These are phyloP conservation scores for Aspergillus conjunctus DNA, from an alignment of 495 filamentous ascomycete genomes.

Conservation along the genomic window DNA sequence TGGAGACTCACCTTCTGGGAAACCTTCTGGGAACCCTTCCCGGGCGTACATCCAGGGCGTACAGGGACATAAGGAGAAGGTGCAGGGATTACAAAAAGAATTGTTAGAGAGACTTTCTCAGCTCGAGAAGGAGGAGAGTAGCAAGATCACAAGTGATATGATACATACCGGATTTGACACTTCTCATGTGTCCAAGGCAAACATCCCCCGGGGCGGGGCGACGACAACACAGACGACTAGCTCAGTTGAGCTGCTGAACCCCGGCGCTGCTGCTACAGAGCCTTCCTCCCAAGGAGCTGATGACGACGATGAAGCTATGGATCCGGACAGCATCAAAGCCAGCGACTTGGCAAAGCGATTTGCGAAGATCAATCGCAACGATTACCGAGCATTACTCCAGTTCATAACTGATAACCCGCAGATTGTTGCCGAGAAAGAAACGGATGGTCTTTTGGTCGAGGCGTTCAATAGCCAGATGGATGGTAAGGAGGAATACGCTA, in stretches of 20 bases:
- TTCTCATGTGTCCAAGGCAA: constrained; percentile 70
- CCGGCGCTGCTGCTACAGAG: constrained; percentile 46
- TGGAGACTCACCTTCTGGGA: constrained; percentile 64
- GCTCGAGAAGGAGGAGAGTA: constrained; percentile 81
- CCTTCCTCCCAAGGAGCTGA: constrained; percentile 53
- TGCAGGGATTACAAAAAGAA: constrained; percentile 74
- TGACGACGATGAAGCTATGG: constrained; percentile 59
- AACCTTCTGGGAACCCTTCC: constrained; percentile 62
- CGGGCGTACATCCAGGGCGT: constrained; percentile 75
- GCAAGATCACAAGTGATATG: constrained; percentile 91
- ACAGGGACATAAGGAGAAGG: constrained; percentile 71
- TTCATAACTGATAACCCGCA: constrained; percentile 76
- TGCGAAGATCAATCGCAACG: constrained; percentile 70
- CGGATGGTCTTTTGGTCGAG: constrained; percentile 85
- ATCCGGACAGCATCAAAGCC: constrained; percentile 73
- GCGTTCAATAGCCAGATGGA: constrained; percentile 85
- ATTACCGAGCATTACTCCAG: constrained; percentile 70
- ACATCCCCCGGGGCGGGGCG: constrained; percentile 42
- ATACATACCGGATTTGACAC: constrained; percentile 92
- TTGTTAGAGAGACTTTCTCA: constrained; percentile 70
- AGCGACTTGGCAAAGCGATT: constrained; percentile 77
- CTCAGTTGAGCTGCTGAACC: constrained; percentile 80
- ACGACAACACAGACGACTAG: constrained; percentile 35
- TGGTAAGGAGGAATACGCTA: constrained; percentile 71
- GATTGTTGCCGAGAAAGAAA: constrained; percentile 83